Base-by-base conservation (phyloP, 2,329 filamentous ascomycete species). In the Periconia sp. region DNA sequence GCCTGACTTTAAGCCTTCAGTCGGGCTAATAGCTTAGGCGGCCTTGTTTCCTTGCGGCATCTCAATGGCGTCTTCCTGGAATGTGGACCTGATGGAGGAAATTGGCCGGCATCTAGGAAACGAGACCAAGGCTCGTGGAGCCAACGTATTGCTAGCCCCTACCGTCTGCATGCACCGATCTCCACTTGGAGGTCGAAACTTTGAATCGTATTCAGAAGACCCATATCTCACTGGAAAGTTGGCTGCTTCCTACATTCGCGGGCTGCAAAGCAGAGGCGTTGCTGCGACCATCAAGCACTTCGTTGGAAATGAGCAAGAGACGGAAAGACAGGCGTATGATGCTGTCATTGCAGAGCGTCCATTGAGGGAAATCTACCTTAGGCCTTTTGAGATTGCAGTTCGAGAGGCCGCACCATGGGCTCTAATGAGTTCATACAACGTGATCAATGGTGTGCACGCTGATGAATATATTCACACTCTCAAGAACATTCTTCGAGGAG, bases 171-270 rank as follows among this genome's bases (percentile, higher is more conserved):
- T 90, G 76, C 89, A 94, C 59, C 82, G 89, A 12, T 88, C 88
- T 36, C 89, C 89, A 0, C 77, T 94, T 0, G 89, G 89, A n/a
- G 89, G 89, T 13, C 80, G 89, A 46, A 91, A 91, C 52, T 95
- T 94, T 55, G 89, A 95, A 69, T 91, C 88, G 0, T 94, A 91
- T 66, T 90, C 87, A 0, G 89, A 94, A 66, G 89, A 94, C 54
- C 89, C 89, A 0, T 79, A 86, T 8, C 77, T 95, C 4, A 89
- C 88, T 0, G 88, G 88, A 22, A 87, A 85, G 50, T 73, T 91
- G 47, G 86, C 87, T 10, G 82, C 86, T 1, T 80, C 86, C 46
- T 88, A 88, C 49, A 85, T 89, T 60, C 83, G 81, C 34, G 87
- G 87, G 6, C 74, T 88, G 40, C 89, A 94, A 61, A 84, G 85